These are phyloP conservation scores for Dendrobium chrysotoxum DNA, from an alignment of 106 monocot species.

Conservation along the genomic window DNA sequence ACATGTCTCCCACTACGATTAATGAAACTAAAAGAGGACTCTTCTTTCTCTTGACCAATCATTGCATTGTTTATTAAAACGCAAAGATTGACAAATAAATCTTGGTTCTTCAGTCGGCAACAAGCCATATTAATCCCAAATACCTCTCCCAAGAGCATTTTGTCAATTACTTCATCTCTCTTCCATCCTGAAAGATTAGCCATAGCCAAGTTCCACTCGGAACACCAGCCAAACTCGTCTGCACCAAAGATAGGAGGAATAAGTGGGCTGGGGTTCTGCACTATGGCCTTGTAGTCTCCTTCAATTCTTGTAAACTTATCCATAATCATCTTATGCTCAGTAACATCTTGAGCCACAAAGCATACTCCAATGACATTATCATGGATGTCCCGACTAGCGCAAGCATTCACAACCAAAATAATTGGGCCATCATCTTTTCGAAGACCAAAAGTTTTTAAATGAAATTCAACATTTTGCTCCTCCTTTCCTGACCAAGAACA, in stretches of 20 bases:
- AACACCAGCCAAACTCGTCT: slow-evolving; percentile 96
- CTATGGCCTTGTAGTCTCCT: slow-evolving; percentile 89
- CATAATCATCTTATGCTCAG: slow-evolving; percentile 66
- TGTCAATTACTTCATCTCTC: slow-evolving; percentile 68
- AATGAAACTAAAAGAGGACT: slow-evolving; percentile 64
- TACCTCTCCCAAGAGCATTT: slow-evolving; percentile 90
- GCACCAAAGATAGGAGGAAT: slow-evolving; percentile 94
- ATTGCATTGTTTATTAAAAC: slow-evolving; percentile 83
- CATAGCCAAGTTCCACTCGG: slow-evolving; percentile 96
- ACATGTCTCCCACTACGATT: slow-evolving; percentile 40
- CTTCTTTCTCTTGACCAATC: slow-evolving; percentile 61
- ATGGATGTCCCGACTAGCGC: slow-evolving; percentile 67
- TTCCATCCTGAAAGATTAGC: slow-evolving; percentile 61
- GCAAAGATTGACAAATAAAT: slow-evolving; percentile 64
- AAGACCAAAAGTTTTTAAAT: slow-evolving; percentile 61
- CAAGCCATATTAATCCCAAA: slow-evolving; percentile 53
- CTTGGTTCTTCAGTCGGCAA: slow-evolving; percentile 77
- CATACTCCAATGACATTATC: slow-evolving; percentile 72
- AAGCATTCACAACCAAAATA: slow-evolving; percentile 76
- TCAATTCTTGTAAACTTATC: slow-evolving; percentile 82
- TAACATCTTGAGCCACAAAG: slow-evolving; percentile 95
- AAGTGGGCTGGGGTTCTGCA: slow-evolving; percentile 75
- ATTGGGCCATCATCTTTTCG: slow-evolving; percentile 54
- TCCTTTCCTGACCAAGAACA: slow-evolving; percentile 52
- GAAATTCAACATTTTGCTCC: slow-evolving; percentile 78